Percentiles rank a stretch among this genome's conserved stretches.
Evolutionary conservation across 2,329 filamentous ascomycete species (phyloP).

Genomic region (Aschersonia sp.): DNA sequence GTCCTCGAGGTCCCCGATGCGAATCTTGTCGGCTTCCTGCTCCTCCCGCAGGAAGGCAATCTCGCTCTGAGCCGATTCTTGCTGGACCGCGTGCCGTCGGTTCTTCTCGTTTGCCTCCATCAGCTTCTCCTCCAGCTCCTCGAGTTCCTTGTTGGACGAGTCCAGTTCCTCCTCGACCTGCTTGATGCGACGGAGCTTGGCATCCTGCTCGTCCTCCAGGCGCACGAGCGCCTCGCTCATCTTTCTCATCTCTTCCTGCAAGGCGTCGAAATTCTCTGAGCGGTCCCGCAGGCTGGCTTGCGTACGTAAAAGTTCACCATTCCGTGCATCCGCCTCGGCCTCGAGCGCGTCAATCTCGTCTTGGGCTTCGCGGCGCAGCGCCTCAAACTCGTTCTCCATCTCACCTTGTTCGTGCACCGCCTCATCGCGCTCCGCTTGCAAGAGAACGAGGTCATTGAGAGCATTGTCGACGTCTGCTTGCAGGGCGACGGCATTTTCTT

Average conservation of each 20-base stretch:
- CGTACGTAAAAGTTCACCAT: slow-evolving; percentile 54
- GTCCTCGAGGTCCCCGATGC: slow-evolving; percentile 85
- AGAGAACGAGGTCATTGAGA: slow-evolving; percentile 62
- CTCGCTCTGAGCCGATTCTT: slow-evolving; percentile 84
- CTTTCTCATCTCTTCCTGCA: slow-evolving; percentile 87
- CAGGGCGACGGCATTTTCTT: slow-evolving; percentile 44
- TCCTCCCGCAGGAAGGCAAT: slow-evolving; percentile 93
- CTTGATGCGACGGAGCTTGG: slow-evolving; percentile 64
- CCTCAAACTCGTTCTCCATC: slow-evolving; percentile 46
- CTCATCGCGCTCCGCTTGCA: slow-evolving; percentile 79
- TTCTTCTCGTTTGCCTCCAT: slow-evolving; percentile 78
- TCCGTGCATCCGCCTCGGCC: slow-evolving; percentile 57
- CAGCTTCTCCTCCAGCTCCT: slow-evolving; percentile 71
- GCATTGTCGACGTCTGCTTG: slow-evolving; percentile 71
- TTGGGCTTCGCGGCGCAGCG: slow-evolving; percentile 47
- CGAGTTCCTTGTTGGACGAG: slow-evolving; percentile 76
- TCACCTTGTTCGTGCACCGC: slow-evolving; percentile 52
- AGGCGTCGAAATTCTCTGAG: slow-evolving; percentile 76
- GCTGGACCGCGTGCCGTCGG: slow-evolving; percentile 75
- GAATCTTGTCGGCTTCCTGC: slow-evolving; percentile 95
- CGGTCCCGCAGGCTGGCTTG: slow-evolving; percentile 60
- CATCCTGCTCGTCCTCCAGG: slow-evolving; percentile 78
- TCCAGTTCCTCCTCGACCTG: slow-evolving; percentile 70
- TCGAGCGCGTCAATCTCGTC: slow-evolving; percentile 54
- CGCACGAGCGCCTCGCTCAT: slow-evolving; percentile 77